Evolutionary conservation across 2,329 filamentous ascomycete species (phyloP).

Genomic region (Cercospora zeae-maydis): DNA sequence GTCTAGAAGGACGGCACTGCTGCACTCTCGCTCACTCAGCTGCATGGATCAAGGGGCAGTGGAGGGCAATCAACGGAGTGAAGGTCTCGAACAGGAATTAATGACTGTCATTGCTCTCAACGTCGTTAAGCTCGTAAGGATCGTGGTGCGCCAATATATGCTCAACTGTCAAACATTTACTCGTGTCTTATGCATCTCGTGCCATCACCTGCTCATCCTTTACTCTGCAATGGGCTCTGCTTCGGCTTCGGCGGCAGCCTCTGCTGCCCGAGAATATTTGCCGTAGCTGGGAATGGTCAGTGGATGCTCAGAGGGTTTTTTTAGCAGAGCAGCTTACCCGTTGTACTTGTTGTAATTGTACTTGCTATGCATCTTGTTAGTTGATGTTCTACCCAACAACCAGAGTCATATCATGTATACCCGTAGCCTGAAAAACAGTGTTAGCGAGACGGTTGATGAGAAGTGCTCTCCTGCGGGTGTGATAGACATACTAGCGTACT

Average conservation of each 20-base stretch:
- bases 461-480: no score
- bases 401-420: neutral
- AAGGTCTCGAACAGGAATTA: neutral
- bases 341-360: constrained; percentile 1
- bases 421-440: neutral
- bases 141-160: neutral
- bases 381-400: no score
- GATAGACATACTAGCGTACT: neutral
- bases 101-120: constrained; percentile 7
- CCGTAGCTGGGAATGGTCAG: neutral
- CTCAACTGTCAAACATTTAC: neutral
- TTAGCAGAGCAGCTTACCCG: neutral
- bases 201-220: no score
- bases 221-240: constrained; percentile 1
- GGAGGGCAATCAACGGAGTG: neutral
- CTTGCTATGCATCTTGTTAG: neutral
- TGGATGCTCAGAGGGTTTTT: neutral
- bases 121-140: constrained; percentile 8
- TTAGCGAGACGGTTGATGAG: neutral
- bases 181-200: neutral
- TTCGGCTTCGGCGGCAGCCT: neutral
- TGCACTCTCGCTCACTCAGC: neutral
- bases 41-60: neutral
- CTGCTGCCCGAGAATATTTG: neutral
- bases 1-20: neutral